Evolutionary conservation across 2,329 filamentous ascomycete genomes (phyloP), one percentile per base, ranked within the genome.

Genomic region (Alternaria longipes): DNA sequence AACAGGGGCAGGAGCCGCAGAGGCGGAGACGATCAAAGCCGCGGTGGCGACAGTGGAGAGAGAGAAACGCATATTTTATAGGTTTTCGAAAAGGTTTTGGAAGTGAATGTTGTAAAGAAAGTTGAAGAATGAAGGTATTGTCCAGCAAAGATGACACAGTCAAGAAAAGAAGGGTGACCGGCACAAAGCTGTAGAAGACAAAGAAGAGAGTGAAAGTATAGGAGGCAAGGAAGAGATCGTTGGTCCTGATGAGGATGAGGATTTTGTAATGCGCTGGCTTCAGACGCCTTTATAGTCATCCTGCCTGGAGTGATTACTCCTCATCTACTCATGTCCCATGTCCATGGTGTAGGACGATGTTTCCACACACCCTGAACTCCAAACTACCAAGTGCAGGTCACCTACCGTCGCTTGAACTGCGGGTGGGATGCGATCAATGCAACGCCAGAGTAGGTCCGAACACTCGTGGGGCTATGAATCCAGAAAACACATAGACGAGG

Each of bases 51-150:
- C 56, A 26, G 71, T 71, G 14, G 62, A 61, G 22, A 67, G 56
- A 47, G 66, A 64, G 62, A 72, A 69, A 52, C 64, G 70, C 71
- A 73, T 73, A 30, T 20, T 63, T 62, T 55, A 9, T 62, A 18
- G 32, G 11, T 40, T 30, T 45, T 32, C n/a, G 54, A 34, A 14
- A 42, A 12, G 8, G 4, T 58, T 34, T 42, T 42, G 14, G 40
- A 42, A 42, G 20, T 42, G 40, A 24, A 24, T 24, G 40, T 42
- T 38, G 46, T 16, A 50, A n/a, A 36, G 46, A 50, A 18, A 42
- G 16, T 52, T n/a, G 24, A 40, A 36, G 22, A 51, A 47, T 26
- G 2, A 45, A 54, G 26, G 30, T 54, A 59, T 64, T 69, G 67
- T 64, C 60, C 68, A 69, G 66, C 65, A 71, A 69, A 68, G 58